Conservation (phyloP, 2,329 filamentous ascomycete genomes). For the Nigrospora osmanthi region DNA sequence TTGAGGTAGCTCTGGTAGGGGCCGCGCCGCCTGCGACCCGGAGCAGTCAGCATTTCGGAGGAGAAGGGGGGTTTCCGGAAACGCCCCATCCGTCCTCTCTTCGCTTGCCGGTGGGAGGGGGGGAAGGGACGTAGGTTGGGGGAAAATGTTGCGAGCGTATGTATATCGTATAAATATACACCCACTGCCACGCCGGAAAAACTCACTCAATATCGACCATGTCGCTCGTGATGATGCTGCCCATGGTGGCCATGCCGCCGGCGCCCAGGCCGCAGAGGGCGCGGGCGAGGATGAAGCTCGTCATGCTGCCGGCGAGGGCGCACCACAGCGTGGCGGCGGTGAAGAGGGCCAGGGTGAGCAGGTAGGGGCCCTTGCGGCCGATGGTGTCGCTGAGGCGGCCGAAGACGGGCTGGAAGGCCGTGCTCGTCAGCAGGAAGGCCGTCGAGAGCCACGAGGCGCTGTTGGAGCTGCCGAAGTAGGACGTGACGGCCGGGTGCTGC, state of each 20-base stretch:
- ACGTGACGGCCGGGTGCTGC: conserved; percentile 79
- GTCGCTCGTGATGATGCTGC: conserved; percentile 64
- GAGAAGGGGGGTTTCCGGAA: background rate
- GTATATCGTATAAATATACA: too few species aligned
- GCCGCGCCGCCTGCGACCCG: conserved; percentile 39
- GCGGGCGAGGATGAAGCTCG: conserved; percentile 62
- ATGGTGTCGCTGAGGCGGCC: conserved; percentile 68
- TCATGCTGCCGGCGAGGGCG: conserved; percentile 56
- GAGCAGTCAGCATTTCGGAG: background rate
- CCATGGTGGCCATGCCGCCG: conserved; percentile 62
- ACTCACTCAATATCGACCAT: conserved; percentile 63
- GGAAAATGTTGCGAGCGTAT: too few species aligned
- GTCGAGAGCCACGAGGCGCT: conserved; percentile 78
- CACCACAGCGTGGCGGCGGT: conserved; percentile 61
- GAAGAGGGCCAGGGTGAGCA: conserved; percentile 57
- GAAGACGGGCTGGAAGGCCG: conserved; percentile 67
- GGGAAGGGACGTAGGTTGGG: background rate
- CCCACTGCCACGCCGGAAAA: too few species aligned
- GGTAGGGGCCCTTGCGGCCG: conserved; percentile 59
- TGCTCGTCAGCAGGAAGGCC: conserved; percentile 69
- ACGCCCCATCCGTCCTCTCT: too few species aligned
- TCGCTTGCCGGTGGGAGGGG: too few species aligned
- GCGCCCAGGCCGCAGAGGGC: conserved; percentile 67
- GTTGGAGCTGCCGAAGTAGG: conserved; percentile 70
- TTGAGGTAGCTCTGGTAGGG: conserved; percentile 67